These are phyloP conservation scores for Alternaria sp. DNA, from an alignment of 2,329 filamentous ascomycete genomes.

Conservation along the genomic window DNA sequence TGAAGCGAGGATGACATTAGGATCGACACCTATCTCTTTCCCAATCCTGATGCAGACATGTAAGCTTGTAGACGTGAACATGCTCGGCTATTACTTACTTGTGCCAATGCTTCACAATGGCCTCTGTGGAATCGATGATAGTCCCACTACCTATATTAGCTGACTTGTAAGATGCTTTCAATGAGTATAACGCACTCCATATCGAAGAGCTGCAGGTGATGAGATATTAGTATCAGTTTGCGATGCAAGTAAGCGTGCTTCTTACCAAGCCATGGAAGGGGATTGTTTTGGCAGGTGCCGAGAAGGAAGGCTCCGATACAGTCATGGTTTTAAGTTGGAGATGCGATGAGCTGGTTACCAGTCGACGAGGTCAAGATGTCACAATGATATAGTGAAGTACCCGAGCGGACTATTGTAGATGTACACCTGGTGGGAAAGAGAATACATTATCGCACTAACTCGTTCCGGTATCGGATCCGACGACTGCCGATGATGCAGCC, in stretches of 20 bases:
- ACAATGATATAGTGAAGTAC: not conserved
- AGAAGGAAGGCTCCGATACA: slow-evolving; percentile 47
- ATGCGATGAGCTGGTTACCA: not conserved
- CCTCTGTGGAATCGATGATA: slow-evolving; percentile 80
- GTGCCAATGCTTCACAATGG: slow-evolving; percentile 80
- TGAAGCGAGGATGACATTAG: slow-evolving; percentile 83
- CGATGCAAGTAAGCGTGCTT: not conserved
- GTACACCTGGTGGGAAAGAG: not conserved
- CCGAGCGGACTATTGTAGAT: not conserved
- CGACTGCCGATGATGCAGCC: slow-evolving; percentile 8
- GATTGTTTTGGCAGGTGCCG: slow-evolving; percentile 49
- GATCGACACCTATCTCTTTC: slow-evolving; percentile 81
- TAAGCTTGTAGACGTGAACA: slow-evolving; percentile 13
- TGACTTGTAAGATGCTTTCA: not conserved
- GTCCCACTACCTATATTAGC: slow-evolving; percentile 63
- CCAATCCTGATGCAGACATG: slow-evolving; percentile 66
- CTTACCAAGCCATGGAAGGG: slow-evolving; percentile 53
- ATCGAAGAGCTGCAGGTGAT: slow-evolving; percentile 39
- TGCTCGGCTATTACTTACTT: slow-evolving; percentile 55
- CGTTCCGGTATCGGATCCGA: slow-evolving; percentile 23
- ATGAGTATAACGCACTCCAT: slow-evolving; percentile 36
- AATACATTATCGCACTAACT: slow-evolving; percentile 13
- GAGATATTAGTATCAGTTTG: slow-evolving; percentile 10
- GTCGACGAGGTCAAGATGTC: not conserved
- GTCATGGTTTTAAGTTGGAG: slow-evolving; percentile 31